These are phyloP conservation scores for Exophiala lecanii-corni DNA, from an alignment of 2,329 filamentous ascomycete species.

Conservation along the genomic window DNA sequence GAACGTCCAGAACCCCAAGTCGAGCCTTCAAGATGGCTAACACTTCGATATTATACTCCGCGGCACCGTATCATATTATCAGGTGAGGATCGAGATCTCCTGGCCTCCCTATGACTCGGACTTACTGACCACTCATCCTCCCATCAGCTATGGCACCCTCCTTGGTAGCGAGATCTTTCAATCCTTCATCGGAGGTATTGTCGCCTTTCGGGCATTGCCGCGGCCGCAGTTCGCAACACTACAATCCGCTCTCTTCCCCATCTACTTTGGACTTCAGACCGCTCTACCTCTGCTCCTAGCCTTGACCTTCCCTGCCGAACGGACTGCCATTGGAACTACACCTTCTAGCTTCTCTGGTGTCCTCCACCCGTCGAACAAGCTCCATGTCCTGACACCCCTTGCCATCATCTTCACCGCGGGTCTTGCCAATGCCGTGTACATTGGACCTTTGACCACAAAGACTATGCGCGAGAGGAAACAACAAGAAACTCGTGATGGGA, in stretches of 20 bases:
- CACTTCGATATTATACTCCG: constrained; percentile 53
- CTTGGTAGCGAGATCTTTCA: constrained; percentile 86
- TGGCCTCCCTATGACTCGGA: too few species aligned
- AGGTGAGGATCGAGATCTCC: too few species aligned
- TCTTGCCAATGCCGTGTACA: constrained; percentile 62
- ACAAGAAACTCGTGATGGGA: constrained; percentile 86
- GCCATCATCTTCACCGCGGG: constrained; percentile 66
- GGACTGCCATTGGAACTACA: constrained; percentile 30
- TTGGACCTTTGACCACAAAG: constrained; percentile 71
- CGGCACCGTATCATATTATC: constrained; percentile 71
- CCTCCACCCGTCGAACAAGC: constrained; percentile 57
- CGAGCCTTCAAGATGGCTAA: constrained; percentile 37
- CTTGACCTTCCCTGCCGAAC: constrained; percentile 71
- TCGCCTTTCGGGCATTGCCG: constrained; percentile 72
- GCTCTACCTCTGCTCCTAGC: constrained; percentile 67
- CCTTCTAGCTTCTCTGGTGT: constrained; percentile 51
- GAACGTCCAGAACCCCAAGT: too few species aligned
- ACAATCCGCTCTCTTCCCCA: constrained; percentile 75
- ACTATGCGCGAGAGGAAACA: constrained; percentile 71
- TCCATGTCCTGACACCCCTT: constrained; percentile 64
- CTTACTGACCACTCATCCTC: not conserved
- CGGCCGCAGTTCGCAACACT: constrained; percentile 76
- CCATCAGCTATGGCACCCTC: constrained; percentile 72
- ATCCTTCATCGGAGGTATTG: constrained; percentile 61
- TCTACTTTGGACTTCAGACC: constrained; percentile 84